Evolutionary conservation across 176 grass and related monocot species (phyloP).

Genomic region (Zoysia japonica): DNA sequence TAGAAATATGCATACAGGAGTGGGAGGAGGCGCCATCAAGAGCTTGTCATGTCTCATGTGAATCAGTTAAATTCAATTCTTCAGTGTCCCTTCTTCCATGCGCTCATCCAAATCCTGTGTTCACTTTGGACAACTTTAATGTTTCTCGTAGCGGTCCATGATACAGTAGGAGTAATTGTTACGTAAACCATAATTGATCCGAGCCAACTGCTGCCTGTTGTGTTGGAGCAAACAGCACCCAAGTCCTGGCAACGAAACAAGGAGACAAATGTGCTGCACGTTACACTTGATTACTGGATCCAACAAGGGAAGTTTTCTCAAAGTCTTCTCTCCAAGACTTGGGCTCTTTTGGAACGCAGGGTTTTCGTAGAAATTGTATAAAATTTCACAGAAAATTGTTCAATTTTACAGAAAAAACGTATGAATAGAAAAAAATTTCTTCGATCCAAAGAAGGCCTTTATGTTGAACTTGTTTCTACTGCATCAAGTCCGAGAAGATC

Average conservation of each 20-base stretch:
- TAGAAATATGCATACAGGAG: no score
- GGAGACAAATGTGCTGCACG: background rate
- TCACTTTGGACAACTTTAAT: background rate
- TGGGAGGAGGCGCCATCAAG: background rate
- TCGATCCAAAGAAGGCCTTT: no score
- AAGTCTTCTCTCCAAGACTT: conserved; percentile 1
- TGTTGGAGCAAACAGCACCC: no score
- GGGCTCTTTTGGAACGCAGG: no score
- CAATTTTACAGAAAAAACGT: no score
- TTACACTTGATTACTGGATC: background rate
- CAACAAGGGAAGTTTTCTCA: conserved; percentile 4
- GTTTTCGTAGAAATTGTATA: no score
- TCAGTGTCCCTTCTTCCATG: background rate
- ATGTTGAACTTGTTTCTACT: background rate
- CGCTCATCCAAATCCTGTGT: background rate
- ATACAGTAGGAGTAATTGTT: background rate
- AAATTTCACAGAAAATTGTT: no score
- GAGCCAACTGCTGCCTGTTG: no score
- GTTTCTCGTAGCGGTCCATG: background rate
- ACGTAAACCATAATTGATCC: no score
- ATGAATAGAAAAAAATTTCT: no score
- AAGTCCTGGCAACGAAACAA: background rate
- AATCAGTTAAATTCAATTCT: background rate
- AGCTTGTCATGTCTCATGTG: background rate
- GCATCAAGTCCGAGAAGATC: background rate